Base-by-base conservation (phyloP, 2,329 filamentous ascomycete genomes). In the Xylaria digitata region DNA sequence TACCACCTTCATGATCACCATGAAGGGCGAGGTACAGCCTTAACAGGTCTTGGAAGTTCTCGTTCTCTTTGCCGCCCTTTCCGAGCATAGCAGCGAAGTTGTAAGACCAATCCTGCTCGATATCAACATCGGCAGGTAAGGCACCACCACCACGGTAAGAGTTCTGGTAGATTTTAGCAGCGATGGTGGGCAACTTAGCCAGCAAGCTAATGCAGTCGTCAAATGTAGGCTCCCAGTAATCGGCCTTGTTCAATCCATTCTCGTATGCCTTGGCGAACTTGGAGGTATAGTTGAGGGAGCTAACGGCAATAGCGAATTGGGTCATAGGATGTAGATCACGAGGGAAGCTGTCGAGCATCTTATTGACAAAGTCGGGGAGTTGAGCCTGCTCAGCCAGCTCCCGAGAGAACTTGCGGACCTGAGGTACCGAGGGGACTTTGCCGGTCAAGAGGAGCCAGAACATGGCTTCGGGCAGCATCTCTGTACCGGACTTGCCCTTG, bases 391-490 rank as follows among this genome's bases (percentile, higher is more conserved):
- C 91, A 58, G 96, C 96, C 26, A 98, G 86, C 80, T 98, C 91
- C 65, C 90, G 88, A 53, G 93, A 97, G 75, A 99, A 89, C 50
- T 82, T 84, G 75, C 95, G 92, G 70, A 96, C 89, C 81, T 99
- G 96, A 69, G 84, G 83, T 23, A 90, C 91, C 1, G 92, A 92
- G 26, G 96, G 96, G 23, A 98, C 92, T 81, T 96, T 87, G 66
- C 96, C 96, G 9, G 96, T 99, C 74, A 99, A 86, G 57, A 99
- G 89, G 48, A 98, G 89, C 96, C 96, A 99, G 87, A 99, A 99
- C 96, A 99, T 99, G 80, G 95, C 90, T 82, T 99, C 96, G 54
- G 96, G 96, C 13, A 98, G 88, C 96, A 98, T 99, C 83, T 98
- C 95, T 6, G 93, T 96, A 75, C 95, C 93, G 2, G 92, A 89